phyloP scores from a whole-genome alignment of 352 stramenopile genomes.

The Globisporangium iwayamae region DNA sequence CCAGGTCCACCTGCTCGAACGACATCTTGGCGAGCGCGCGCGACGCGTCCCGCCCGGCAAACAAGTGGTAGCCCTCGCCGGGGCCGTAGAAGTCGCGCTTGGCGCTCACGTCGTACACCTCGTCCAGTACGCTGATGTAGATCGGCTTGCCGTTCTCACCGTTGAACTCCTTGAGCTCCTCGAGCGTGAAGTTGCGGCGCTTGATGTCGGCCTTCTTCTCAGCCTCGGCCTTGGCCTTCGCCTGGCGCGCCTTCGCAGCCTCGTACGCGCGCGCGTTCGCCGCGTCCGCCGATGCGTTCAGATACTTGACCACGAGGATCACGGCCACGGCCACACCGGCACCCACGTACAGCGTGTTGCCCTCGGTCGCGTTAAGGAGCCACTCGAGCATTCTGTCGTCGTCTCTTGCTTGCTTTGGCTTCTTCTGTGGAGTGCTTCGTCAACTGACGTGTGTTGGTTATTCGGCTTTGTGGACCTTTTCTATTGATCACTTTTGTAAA shows the following conservation, averaged over 20 bases:
- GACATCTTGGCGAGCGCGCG: slow-evolving; percentile 95
- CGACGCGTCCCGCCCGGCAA: slow-evolving; percentile 94
- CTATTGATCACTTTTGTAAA: too few species aligned
- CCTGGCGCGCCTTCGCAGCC: slow-evolving; percentile 57
- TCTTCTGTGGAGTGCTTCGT: not conserved
- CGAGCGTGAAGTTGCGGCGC: slow-evolving; percentile 90
- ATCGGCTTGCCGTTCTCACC: slow-evolving; percentile 90
- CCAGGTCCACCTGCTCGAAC: slow-evolving; percentile 92
- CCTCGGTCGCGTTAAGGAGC: slow-evolving; percentile 8
- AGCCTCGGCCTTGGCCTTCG: slow-evolving; percentile 57
- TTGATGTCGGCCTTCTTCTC: slow-evolving; percentile 43
- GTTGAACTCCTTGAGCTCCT: slow-evolving; percentile 91
- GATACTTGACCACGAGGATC: slow-evolving; percentile 50
- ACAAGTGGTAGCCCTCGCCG: slow-evolving; percentile 94
- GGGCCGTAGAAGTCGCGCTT: slow-evolving; percentile 96
- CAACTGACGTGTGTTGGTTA: not conserved
- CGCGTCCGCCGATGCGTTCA: slow-evolving; percentile 62
- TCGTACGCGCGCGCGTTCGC: slow-evolving; percentile 62
- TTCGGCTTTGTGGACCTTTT: too few species aligned
- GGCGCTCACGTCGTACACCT: slow-evolving; percentile 95
- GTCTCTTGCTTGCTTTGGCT: not conserved
- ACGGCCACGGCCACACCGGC: slow-evolving; percentile 49
- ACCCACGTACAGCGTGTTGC: slow-evolving; percentile 37
- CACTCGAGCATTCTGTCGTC: slow-evolving; percentile 8
- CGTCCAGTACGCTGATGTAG: slow-evolving; percentile 94